These are phyloP conservation scores for Fusarium torreyae DNA, from an alignment of 2,329 filamentous ascomycete genomes.

Conservation along the genomic window DNA sequence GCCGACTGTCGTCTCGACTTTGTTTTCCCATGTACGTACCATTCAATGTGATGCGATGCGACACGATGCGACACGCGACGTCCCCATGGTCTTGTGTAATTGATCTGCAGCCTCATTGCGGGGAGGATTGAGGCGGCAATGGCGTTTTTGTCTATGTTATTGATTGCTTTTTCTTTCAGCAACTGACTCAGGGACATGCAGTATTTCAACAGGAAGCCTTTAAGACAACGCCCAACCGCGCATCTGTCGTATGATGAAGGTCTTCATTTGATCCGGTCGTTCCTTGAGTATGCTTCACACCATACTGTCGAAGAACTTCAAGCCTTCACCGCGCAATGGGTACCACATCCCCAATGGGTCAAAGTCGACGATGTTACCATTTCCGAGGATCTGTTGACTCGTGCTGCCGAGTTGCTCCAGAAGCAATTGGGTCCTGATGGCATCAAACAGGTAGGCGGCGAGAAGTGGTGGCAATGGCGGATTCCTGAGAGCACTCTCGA, in stretches of 20 bases:
- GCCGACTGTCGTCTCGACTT: conserved; percentile 88
- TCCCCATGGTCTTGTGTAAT: conserved; percentile 7
- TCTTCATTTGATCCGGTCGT: conserved; percentile 86
- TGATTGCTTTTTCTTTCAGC: conserved; percentile 9
- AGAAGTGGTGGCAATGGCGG: conserved; percentile 92
- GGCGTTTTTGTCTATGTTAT: not conserved
- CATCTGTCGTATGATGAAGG: conserved; percentile 97
- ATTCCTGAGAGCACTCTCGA: conserved; percentile 75
- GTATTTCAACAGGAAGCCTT: conserved; percentile 85
- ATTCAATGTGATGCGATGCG: conserved; percentile 5
- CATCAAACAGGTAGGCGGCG: conserved; percentile 82
- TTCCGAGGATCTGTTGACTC: conserved; percentile 72
- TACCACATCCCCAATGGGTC: conserved; percentile 91
- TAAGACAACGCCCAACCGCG: conserved; percentile 85
- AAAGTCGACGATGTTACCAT: conserved; percentile 80
- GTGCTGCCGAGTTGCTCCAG: conserved; percentile 77
- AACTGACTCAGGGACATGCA: conserved; percentile 54
- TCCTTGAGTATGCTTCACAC: conserved; percentile 86
- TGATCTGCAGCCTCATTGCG: conserved; percentile 18
- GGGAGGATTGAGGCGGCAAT: not conserved
- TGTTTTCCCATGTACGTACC: conserved; percentile 83
- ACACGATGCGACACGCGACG: conserved; percentile 4
- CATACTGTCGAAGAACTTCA: conserved; percentile 96
- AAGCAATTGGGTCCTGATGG: conserved; percentile 85
- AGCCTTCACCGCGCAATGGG: conserved; percentile 91